phyloP scores from a whole-genome alignment of 768 basidiomycete species.

The Crepidotus variabilis region DNA sequence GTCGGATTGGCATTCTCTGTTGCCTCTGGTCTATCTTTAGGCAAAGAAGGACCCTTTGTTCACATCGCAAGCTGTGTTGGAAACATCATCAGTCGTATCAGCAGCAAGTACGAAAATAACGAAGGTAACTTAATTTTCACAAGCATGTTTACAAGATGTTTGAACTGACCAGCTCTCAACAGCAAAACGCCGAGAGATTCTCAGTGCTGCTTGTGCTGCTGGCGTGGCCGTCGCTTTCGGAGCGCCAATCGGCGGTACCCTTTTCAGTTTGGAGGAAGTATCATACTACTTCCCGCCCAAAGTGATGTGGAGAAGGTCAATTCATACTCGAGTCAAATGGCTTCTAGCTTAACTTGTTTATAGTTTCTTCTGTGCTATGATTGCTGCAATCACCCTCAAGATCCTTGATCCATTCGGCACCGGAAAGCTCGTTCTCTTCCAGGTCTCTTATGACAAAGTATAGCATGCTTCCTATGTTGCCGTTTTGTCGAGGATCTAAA shows the following conservation, averaged over 20 bases:
- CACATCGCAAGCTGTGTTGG: constrained; percentile 92
- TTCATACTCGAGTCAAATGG: constrained; percentile 18
- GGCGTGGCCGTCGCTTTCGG: constrained; percentile 98
- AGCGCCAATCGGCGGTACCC: constrained; percentile 90
- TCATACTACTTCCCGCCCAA: constrained; percentile 97
- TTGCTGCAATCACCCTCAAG: constrained; percentile 91
- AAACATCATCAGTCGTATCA: constrained; percentile 86
- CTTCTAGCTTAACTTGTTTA: constrained; percentile 19
- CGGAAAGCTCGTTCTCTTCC: constrained; percentile 89
- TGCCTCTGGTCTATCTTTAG: constrained; percentile 87
- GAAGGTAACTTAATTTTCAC: constrained; percentile 53
- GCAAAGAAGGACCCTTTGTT: constrained; percentile 70
- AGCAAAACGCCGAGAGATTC: constrained; percentile 92
- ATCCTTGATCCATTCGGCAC: constrained; percentile 95
- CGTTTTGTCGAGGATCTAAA: not conserved
- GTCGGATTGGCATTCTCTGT: constrained; percentile 88
- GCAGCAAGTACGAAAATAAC: constrained; percentile 89
- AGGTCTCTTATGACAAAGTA: constrained; percentile 86
- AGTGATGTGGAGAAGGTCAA: constrained; percentile 92
- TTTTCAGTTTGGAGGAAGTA: constrained; percentile 94
- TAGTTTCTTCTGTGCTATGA: constrained; percentile 98
- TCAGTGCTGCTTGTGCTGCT: constrained; percentile 95
- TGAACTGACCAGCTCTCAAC: not conserved
- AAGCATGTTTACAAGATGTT: too few relatives aligned
- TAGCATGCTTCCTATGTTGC: constrained; percentile 3